Percentiles rank a stretch among this genome's conserved stretches.
phyloP scores from a whole-genome alignment of 2,329 filamentous ascomycete species.

The Myriosclerotinia duriaeana region DNA sequence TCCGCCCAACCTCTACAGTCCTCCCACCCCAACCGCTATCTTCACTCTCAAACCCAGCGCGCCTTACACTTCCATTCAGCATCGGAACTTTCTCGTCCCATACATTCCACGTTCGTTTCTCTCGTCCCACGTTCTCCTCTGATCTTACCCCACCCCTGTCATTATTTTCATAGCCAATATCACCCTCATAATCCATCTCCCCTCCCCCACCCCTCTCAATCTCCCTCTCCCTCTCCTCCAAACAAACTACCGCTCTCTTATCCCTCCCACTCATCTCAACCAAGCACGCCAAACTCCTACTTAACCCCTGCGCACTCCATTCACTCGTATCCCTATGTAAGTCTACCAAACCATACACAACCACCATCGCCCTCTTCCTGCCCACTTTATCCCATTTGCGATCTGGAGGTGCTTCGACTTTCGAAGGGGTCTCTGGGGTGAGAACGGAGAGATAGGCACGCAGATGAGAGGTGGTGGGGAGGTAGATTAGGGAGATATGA shows the following conservation, averaged over 20 bases:
- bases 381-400: constrained; percentile 17
- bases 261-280: constrained; percentile 58
- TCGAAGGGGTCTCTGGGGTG: constrained; percentile 20
- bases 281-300: constrained; percentile 59
- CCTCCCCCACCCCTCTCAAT: background rate
- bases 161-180: background rate
- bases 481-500: constrained; percentile 69
- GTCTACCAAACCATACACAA: constrained; percentile 64
- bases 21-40: constrained; percentile 58
- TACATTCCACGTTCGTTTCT: constrained; percentile 30
- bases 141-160: background rate
- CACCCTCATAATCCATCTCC: background rate
- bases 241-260: constrained; percentile 47
- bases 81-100: constrained; percentile 59
- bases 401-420: constrained; percentile 16
- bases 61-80: constrained; percentile 56
- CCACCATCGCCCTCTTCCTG: constrained; percentile 43
- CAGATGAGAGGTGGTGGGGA: constrained; percentile 72
- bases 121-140: background rate
- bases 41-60: constrained; percentile 45
- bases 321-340: constrained; percentile 68
- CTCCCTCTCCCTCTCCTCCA: constrained; percentile 47
- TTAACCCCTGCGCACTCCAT: constrained; percentile 73
- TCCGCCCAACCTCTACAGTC: constrained; percentile 55
- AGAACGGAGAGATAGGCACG: constrained; percentile 68